Base-by-base conservation (phyloP, 208 protist genomes). In the Angomonas desouzai region DNA sequence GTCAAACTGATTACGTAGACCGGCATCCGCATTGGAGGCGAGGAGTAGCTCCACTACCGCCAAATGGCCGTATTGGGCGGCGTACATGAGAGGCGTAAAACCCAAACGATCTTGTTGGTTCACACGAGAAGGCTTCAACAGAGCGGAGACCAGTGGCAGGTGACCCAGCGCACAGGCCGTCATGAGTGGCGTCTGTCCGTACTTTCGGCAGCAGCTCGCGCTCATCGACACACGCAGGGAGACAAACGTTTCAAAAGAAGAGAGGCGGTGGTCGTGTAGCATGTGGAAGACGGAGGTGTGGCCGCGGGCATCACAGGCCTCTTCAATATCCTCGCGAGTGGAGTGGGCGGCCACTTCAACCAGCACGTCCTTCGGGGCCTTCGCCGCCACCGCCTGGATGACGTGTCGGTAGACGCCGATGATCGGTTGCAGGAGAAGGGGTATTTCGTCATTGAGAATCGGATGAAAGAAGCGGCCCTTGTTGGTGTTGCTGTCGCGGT, bases 61-160 rank as follows among this genome's bases (percentile, higher is more conserved):
- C 7, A 63, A 28, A 55, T 91, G 78, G 0, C 89, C 89, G 48
- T 65, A 62, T 6, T 71, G 63, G 10, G 85, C 76, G 22, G 87
- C 89, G 18, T 87, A 70, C 72, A 96, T 84, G 30, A 96, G 79
- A 3, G 89, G 63, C 0, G 89, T 91, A 34, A 80, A 74, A 18
- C 86, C 89, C 6, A 63, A 30, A 1, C 61, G 43, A 57, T 94
- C 88, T 55, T 60, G 68, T 47, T 60, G 48, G 33, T 85, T 77
- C 20, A 84, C 53, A 3, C 65, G 77, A 13, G 64, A 55, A 48
- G 70, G 66, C 53, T 74, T 67, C 22, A 90, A 62, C 16, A 94
- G 72, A 38, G 38, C 34, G n/a, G 68, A 63, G 2, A 89, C 75
- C 0, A 79, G 22, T 3, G 40, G 38, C 49, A 78, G 38, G 45